These are phyloP conservation scores for Taiozyma sp. DNA, from an alignment of 1,139 yeast genomes.

Conservation along the genomic window DNA sequence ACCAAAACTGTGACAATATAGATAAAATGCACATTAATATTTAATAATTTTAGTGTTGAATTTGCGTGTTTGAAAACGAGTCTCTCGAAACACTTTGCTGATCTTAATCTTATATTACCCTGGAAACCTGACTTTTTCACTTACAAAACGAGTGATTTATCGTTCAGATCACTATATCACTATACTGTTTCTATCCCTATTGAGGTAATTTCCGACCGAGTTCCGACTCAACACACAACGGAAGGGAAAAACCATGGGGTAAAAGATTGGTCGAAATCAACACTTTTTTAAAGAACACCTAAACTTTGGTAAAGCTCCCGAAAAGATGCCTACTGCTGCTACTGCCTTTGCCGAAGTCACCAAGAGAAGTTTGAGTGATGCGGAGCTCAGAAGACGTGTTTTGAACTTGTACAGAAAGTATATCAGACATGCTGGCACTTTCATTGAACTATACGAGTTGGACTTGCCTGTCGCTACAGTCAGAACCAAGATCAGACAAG, in stretches of 20 bases:
- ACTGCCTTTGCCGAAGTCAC: constrained; percentile 87
- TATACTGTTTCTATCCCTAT: neutral
- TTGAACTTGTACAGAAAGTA: constrained; percentile 70
- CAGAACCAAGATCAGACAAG: constrained; percentile 83
- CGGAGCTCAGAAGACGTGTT: constrained; percentile 62
- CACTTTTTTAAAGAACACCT: no score
- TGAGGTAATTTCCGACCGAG: neutral
- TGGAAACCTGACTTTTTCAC: no score
- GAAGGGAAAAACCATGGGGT: neutral
- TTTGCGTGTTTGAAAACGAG: no score
- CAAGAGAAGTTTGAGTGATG: constrained; percentile 55
- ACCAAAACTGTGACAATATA: no score
- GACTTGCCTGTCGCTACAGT: constrained; percentile 81
- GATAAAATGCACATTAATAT: no score
- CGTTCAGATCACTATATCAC: no score
- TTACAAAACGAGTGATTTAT: no score
- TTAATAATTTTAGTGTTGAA: no score
- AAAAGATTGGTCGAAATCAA: neutral
- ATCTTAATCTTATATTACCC: no score
- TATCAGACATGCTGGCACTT: constrained; percentile 58
- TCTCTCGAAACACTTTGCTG: no score
- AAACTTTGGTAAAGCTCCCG: neutral
- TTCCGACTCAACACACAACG: neutral
- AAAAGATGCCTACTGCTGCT: constrained; percentile 54
- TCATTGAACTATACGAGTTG: constrained; percentile 69